phyloP scores from a whole-genome alignment of 106 monocot genomes.

The Apostasia ramifera region DNA sequence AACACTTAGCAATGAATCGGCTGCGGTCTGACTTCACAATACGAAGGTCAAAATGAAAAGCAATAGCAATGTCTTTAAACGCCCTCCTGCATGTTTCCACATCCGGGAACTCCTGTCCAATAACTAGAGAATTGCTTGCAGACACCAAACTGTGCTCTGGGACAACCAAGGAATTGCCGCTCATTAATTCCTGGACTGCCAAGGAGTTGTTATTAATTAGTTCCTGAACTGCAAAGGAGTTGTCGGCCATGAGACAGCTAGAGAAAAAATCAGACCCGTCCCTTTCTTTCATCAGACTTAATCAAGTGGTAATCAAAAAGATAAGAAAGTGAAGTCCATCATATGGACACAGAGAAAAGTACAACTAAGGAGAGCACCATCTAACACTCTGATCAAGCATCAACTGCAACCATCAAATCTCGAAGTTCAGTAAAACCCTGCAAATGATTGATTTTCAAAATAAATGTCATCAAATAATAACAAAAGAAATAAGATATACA shows the following conservation, averaged over 20 bases:
- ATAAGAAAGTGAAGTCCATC: too few species aligned
- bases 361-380: not conserved
- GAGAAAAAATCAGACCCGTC: constrained; percentile 10
- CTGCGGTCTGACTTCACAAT: constrained; percentile 95
- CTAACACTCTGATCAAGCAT: not conserved
- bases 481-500: too few species aligned
- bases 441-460: constrained; percentile 1
- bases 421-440: not conserved
- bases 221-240: constrained; percentile 2
- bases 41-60: constrained; percentile 90
- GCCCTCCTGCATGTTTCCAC: constrained; percentile 77
- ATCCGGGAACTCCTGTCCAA: constrained; percentile 87
- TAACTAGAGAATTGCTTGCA: constrained; percentile 39
- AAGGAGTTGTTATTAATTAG: not conserved
- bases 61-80: constrained; percentile 87
- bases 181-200: constrained; percentile 11
- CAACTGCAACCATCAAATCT: not conserved
- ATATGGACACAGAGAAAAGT: not conserved
- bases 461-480: too few species aligned
- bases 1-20: constrained; percentile 90
- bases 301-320: not conserved
- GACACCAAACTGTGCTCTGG: constrained; percentile 28
- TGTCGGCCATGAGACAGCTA: constrained; percentile 5
- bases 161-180: constrained; percentile 5
- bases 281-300: constrained; percentile 4